Base-by-base conservation (phyloP, 768 basidiomycete genomes). In the Termitomyces bulborhizus region DNA sequence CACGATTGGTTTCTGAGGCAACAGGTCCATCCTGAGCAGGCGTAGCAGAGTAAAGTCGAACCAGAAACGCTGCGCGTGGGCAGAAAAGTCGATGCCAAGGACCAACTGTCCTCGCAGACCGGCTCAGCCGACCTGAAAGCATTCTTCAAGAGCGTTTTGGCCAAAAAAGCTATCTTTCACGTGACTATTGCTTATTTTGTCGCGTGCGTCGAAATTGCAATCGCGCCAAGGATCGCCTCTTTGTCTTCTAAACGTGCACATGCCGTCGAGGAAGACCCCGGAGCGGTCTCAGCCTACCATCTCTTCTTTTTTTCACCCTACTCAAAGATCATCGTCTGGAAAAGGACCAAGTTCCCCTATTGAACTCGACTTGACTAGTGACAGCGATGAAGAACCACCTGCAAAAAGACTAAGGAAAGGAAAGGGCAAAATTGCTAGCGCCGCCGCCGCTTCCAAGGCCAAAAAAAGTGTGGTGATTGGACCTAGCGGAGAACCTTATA, bases 401-500 rank as follows among this genome's bases (percentile, higher is more conserved):
- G 15, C 55, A 6, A 75, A 76, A 62, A 71, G 67, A 54, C 52
- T 61, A 11, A 73, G 62, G 53, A 55, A 73, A 62, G 64, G 57
- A 4, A 78, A 74, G 55, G 55, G 65, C 49, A 71, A 61, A 40
- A 57, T 59, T 41, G 68, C 65, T 46, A 43, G 65, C 48, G 16
- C 60, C 41, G 12, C 68, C 58, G 55, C 55, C 58, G 55, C 55
- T 13, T 62, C 57, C 52, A 56, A 67, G 24, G 61, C 65, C 41
- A 80, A 76, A 61, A 73, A 71, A 53, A 61, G 56, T 3, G 69
- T 69, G 29, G 77, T 76, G 55, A 57, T 86, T 24, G 90, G 90
- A 1, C 86, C 88, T 1, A 79, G 82, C 56, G 90, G 89, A 0
- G 65, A 85, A 65, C 49, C 83, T 9, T 93, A 85, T 59, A 93